These are phyloP conservation scores for Aquanectria penicillioides DNA, from an alignment of 2,329 filamentous ascomycete species.

Conservation along the genomic window DNA sequence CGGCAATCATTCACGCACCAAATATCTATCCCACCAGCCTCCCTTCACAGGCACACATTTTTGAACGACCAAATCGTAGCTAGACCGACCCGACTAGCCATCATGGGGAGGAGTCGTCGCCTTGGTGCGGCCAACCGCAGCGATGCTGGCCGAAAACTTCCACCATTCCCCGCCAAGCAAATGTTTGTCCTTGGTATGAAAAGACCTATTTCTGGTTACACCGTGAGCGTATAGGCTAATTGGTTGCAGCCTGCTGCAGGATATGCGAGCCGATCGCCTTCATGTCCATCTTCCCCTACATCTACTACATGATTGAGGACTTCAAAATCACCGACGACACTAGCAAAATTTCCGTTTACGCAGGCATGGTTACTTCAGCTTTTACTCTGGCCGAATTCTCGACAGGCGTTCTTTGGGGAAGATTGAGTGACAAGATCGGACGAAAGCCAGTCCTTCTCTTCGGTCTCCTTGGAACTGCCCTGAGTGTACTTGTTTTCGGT, in stretches of 20 bases:
- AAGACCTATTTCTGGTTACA: background rate
- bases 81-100: slow-evolving; percentile 16
- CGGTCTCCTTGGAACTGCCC: slow-evolving; percentile 88
- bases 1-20: too few relatives aligned
- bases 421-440: slow-evolving; percentile 89
- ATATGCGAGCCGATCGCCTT: slow-evolving; percentile 99
- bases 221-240: slow-evolving; percentile 22
- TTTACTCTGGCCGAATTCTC: slow-evolving; percentile 97
- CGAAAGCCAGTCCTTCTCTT: slow-evolving; percentile 91
- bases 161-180: slow-evolving; percentile 54
- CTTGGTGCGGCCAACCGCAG: slow-evolving; percentile 36
- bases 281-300: slow-evolving; percentile 99
- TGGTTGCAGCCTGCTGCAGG: slow-evolving; percentile 78
- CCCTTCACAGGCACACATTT: too few relatives aligned
- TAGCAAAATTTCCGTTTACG: slow-evolving; percentile 87
- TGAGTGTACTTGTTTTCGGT: slow-evolving; percentile 93
- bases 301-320: slow-evolving; percentile 96
- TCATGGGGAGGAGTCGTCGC: slow-evolving; percentile 44
- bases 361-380: slow-evolving; percentile 94
- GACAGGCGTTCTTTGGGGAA: slow-evolving; percentile 92
- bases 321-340: slow-evolving; percentile 85
- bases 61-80: slow-evolving; percentile 8
- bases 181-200: slow-evolving; percentile 62
- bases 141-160: slow-evolving; percentile 34
- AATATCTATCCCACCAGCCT: background rate